These are phyloP conservation scores for Fraxinus pennsylvanica DNA, from an alignment of 257 asterid species.

Conservation along the genomic window DNA sequence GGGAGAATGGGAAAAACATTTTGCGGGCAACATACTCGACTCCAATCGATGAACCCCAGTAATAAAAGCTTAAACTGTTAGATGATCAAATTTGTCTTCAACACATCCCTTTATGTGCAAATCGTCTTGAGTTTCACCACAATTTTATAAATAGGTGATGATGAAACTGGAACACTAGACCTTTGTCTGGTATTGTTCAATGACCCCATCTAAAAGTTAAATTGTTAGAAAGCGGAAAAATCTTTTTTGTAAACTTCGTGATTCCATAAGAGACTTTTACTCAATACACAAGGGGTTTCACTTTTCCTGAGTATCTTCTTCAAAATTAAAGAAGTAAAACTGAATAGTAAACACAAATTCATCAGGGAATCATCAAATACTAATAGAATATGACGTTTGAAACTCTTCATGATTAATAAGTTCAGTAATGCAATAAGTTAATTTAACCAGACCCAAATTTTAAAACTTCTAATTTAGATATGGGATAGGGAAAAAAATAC, in stretches of 20 bases:
- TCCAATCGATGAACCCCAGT: neutral
- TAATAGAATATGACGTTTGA: neutral
- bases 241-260: no score
- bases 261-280: no score
- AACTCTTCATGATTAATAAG: neutral
- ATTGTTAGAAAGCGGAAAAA: neutral
- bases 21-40: neutral
- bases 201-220: neutral
- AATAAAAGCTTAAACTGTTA: neutral
- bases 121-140: no score
- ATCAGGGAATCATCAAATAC: neutral
- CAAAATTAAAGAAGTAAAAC: neutral
- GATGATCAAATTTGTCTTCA: neutral
- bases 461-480: neutral
- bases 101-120: neutral
- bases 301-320: neutral
- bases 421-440: neutral
- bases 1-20: neutral
- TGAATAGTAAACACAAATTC: neutral
- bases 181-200: neutral
- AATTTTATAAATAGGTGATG: no score
- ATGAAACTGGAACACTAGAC: neutral
- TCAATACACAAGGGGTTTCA: neutral
- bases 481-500: constrained; percentile 32
- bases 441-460: neutral